Evolutionary conservation across 768 basidiomycete species (phyloP), one percentile per base, ranked within the genome.

Genomic region (Leucogyrophana mollusca): DNA sequence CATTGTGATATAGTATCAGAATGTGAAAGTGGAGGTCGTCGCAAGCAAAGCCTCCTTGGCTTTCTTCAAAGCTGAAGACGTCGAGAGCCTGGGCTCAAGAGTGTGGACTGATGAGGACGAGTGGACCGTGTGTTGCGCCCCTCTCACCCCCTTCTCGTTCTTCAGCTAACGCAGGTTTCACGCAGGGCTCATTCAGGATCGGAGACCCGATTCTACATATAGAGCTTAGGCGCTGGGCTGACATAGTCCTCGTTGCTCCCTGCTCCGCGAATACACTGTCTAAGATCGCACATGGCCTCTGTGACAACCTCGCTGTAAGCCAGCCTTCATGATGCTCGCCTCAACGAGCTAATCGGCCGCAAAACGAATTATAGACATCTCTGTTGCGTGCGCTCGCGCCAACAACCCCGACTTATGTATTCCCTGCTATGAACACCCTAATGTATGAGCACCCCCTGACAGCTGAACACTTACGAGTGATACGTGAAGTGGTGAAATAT

Each of bases 361-460:
- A n/a, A 7, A 37, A 21, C 16, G 18, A n/a, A 24, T 36, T 18
- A 2, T 52, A 87, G 85, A 86, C 83, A 9, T 87, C 92, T 11
- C 76, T 96, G 3, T 77, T 96, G 50, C 83, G 92, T 17, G 94
- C 92, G 0, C 71, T 95, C 0, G 74, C 88, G 3, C 90, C 94
- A 0, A 74, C 79, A 5, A 96, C 91, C 0, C 88, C 89, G 6
- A 93, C 91, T 6, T 92, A 87, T 58, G 67, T 97, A 30, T 98
- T 94, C 60, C 95, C 95, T 2, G 96, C 95, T 0, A 99, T 98
- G 95, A 99, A 99, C 65, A 98, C 96, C 3, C 73, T 91, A 54
- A 99, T 99, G 95, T 98, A 90, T 60, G 82, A 89, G 49, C 94
- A 98, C 61, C 93, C 93, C 16, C 74, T 98, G 35, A 97, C 94